phyloP scores from a whole-genome alignment of 257 asterid genomes.

The Avicennia marina region DNA sequence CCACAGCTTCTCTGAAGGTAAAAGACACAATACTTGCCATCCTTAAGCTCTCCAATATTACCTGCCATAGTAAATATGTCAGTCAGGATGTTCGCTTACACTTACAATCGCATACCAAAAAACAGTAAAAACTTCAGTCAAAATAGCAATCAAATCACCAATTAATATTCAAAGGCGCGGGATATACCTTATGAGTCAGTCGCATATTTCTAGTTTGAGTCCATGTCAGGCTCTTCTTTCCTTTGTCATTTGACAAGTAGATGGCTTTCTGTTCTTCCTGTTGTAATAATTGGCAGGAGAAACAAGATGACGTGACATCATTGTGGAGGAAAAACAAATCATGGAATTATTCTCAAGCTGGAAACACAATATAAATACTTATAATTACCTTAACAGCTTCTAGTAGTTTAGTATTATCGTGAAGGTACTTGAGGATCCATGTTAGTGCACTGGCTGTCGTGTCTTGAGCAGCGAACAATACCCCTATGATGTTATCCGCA shows the following conservation, averaged over 20 bases:
- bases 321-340: no score
- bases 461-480: slow-evolving; percentile 91
- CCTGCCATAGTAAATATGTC: slow-evolving; percentile 33
- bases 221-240: slow-evolving; percentile 54
- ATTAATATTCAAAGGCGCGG: no score
- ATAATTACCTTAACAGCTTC: slow-evolving; percentile 58
- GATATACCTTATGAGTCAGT: slow-evolving; percentile 68
- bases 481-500: slow-evolving; percentile 79
- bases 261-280: slow-evolving; percentile 68
- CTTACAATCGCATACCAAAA: no score
- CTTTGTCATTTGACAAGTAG: slow-evolving; percentile 41
- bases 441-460: slow-evolving; percentile 87
- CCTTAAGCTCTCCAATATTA: slow-evolving; percentile 79
- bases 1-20: slow-evolving; percentile 92
- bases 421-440: slow-evolving; percentile 82
- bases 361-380: no score
- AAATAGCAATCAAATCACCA: no score
- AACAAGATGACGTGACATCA: no score
- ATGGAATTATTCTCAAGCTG: no score
- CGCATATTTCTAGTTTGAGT: slow-evolving; percentile 72
- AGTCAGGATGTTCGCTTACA: background rate
- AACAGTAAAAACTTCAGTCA: no score
- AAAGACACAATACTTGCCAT: slow-evolving; percentile 87
- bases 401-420: slow-evolving; percentile 50
- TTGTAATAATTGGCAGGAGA: no score